Conservation (phyloP, 1,284 basidiomycete genomes). For the Takashimella tepidaria region DNA sequence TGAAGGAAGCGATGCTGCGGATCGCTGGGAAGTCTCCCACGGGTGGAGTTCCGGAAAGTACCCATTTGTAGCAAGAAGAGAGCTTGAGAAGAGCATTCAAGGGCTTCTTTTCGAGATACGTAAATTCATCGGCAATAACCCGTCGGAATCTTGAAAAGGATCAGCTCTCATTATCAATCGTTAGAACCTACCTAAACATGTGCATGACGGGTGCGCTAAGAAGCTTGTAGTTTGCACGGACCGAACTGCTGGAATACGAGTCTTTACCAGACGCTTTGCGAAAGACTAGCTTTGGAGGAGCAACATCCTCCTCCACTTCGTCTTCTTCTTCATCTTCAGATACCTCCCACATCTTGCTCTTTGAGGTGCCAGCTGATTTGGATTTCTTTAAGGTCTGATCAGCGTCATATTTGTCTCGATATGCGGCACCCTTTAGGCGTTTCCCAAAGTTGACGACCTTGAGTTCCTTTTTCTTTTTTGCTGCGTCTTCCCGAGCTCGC, state of each 20-base stretch:
- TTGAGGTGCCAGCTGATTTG: constrained; percentile 23
- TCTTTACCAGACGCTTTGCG: constrained; percentile 22
- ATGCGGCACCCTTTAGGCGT: constrained; percentile 41
- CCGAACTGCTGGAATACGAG: constrained; percentile 52
- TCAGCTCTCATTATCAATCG: background rate
- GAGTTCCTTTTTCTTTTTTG: constrained; percentile 37
- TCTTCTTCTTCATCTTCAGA: constrained; percentile 32
- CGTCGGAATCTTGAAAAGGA: constrained; percentile 60
- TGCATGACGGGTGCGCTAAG: constrained; percentile 80
- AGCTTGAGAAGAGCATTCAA: constrained; percentile 73
- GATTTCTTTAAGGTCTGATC: constrained; percentile 52
- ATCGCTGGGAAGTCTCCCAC: constrained; percentile 84
- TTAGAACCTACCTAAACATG: constrained; percentile 71
- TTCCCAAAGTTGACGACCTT: constrained; percentile 40
- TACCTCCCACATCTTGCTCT: constrained; percentile 36
- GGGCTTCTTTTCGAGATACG: constrained; percentile 77
- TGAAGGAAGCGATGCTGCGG: constrained; percentile 70
- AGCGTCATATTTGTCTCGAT: constrained; percentile 37
- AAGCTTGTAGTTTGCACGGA: constrained; percentile 67
- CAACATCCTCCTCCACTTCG: constrained; percentile 20
- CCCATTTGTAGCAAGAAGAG: constrained; percentile 78
- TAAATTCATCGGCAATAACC: constrained; percentile 90
- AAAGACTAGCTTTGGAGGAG: constrained; percentile 28
- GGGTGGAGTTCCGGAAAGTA: constrained; percentile 92
- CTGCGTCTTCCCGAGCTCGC: constrained; percentile 23